Conservation (phyloP, 257 asterid species). For the Solanum virginianum region DNA sequence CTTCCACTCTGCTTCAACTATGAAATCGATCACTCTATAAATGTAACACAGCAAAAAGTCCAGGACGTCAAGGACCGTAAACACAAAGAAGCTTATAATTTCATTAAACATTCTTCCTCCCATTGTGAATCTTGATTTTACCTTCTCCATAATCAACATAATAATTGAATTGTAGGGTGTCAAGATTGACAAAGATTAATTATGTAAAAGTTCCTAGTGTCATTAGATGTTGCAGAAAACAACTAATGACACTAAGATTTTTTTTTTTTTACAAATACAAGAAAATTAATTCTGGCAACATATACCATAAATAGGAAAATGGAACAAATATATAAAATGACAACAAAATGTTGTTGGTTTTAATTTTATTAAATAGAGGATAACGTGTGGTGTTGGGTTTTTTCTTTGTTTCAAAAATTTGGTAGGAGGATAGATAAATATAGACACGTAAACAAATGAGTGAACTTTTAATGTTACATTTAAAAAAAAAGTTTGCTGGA, state of each 20-base stretch:
- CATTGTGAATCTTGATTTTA: constrained; percentile 10
- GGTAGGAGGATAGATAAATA: not conserved
- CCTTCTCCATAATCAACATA: constrained; percentile 11
- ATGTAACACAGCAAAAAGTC: constrained; percentile 54
- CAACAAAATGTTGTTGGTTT: not conserved
- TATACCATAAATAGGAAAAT: not conserved
- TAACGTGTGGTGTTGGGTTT: constrained; percentile 1
- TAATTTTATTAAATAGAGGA: constrained; percentile 2
- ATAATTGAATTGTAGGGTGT: not conserved
- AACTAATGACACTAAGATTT: not conserved
- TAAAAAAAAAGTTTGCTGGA: constrained; percentile 24
- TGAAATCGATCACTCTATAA: constrained; percentile 40
- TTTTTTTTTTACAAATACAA: not conserved
- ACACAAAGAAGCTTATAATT: constrained; percentile 38
- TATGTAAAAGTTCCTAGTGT: not conserved
- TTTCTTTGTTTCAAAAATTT: not conserved
- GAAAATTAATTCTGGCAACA: not conserved
- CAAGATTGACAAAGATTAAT: not conserved
- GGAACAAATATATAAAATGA: not conserved
- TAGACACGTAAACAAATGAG: constrained; percentile 28
- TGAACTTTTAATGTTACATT: constrained; percentile 29
- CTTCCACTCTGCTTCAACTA: constrained; percentile 77
- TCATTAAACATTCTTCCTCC: constrained; percentile 35
- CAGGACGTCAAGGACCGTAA: constrained; percentile 38
- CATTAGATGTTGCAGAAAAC: not conserved